phyloP scores from a whole-genome alignment of 441 rosid genomes.

The Erodium chrysanthum region DNA sequence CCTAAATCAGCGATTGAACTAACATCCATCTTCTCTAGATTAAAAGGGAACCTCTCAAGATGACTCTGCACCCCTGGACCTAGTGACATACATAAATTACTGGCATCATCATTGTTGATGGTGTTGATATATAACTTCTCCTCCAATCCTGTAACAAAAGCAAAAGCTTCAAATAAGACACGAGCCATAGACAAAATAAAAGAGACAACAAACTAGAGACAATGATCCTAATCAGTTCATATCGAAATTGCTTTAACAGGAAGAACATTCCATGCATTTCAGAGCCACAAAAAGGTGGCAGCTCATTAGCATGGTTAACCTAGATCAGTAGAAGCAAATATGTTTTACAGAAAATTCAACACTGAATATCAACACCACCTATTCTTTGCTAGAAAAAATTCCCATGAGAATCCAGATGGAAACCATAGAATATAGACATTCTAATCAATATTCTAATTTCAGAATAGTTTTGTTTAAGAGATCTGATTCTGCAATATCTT shows the following conservation, averaged over 20 bases:
- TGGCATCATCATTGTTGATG: conserved; percentile 29
- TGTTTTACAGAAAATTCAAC: background rate
- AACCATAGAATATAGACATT: background rate
- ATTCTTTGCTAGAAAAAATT: background rate
- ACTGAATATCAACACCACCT: background rate
- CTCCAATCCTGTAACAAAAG: conserved; percentile 44
- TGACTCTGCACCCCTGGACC: conserved; percentile 45
- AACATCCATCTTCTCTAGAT: conserved; percentile 60
- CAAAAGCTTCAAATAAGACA: conserved; percentile 5
- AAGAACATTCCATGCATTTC: background rate
- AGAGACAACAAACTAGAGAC: background rate
- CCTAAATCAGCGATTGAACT: conserved; percentile 44
- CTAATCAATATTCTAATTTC: background rate
- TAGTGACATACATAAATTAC: conserved; percentile 56
- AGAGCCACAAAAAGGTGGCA: background rate
- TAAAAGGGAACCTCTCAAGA: conserved; percentile 40
- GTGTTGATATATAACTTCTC: conserved; percentile 55
- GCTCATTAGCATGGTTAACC: background rate
- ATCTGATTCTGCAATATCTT: background rate
- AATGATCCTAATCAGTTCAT: background rate
- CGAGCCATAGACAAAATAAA: no score
- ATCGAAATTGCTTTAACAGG: background rate
- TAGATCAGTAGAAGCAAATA: background rate
- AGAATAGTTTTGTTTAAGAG: background rate
- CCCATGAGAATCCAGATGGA: background rate